Evolutionary conservation across 306 rosid genomes (phyloP).

Genomic region (Sesbania bispinosa): DNA sequence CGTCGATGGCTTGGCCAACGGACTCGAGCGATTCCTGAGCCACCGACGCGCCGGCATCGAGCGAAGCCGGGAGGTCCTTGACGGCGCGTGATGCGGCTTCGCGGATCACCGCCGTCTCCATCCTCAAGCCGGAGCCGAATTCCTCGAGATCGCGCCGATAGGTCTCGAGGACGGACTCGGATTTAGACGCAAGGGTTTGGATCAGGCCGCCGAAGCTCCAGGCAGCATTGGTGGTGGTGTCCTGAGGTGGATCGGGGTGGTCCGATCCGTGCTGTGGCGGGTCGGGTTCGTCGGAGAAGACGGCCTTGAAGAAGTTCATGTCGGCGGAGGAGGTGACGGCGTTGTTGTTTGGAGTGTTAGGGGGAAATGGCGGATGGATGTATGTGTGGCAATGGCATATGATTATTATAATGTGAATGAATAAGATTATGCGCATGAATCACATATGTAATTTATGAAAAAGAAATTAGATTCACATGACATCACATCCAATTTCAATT

Average conservation of each 20-base stretch:
- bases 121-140: slow-evolving; percentile 66
- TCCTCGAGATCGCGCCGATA: slow-evolving; percentile 88
- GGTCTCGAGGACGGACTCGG: slow-evolving; percentile 64
- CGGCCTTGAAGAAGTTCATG: slow-evolving; percentile 65
- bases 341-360: not conserved
- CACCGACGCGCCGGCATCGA: slow-evolving; percentile 82
- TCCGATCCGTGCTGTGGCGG: slow-evolving; percentile 18
- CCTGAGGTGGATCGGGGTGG: not conserved
- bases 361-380: not conserved
- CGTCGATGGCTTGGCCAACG: slow-evolving; percentile 93
- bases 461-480: too few relatives aligned
- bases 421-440: too few relatives aligned
- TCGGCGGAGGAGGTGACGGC: not conserved
- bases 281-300: slow-evolving; percentile 61
- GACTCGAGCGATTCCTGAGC: slow-evolving; percentile 95
- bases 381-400: not conserved
- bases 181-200: slow-evolving; percentile 65
- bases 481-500: too few relatives aligned
- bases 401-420: not conserved
- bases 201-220: slow-evolving; percentile 89
- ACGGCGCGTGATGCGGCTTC: slow-evolving; percentile 95
- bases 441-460: too few relatives aligned
- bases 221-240: slow-evolving; percentile 1
- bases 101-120: slow-evolving; percentile 76
- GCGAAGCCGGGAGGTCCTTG: slow-evolving; percentile 63